These are phyloP conservation scores for Medicago lupulina DNA, from an alignment of 306 rosid genomes.

Conservation along the genomic window DNA sequence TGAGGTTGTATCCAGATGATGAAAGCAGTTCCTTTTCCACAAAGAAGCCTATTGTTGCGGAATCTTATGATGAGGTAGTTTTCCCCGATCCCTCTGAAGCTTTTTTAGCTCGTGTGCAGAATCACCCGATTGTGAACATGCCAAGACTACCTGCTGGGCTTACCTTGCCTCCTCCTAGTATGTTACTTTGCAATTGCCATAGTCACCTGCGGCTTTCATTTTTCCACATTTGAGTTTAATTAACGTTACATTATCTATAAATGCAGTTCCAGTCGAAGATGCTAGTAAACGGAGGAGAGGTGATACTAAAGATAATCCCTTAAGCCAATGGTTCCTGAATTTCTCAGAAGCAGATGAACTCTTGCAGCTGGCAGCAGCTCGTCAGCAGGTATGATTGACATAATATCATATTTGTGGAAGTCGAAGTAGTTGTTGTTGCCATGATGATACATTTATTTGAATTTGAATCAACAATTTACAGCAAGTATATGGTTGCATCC, in stretches of 20 bases:
- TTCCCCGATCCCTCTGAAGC: slow-evolving; percentile 79
- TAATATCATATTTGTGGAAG: slow-evolving; percentile 36
- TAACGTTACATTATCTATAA: slow-evolving; percentile 2
- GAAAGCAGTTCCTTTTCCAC: slow-evolving; percentile 77
- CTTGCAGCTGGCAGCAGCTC: slow-evolving; percentile 84
- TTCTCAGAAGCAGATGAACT: slow-evolving; percentile 91
- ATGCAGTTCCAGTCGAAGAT: slow-evolving; percentile 71
- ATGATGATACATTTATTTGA: slow-evolving; percentile 29
- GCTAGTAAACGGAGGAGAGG: slow-evolving; percentile 69
- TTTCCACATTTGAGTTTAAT: slow-evolving; percentile 36
- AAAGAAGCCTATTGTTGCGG: slow-evolving; percentile 80
- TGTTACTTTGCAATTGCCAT: slow-evolving; percentile 34
- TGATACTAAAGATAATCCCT: slow-evolving; percentile 73
- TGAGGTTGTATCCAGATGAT: slow-evolving; percentile 84
- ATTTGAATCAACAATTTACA: slow-evolving; percentile 33
- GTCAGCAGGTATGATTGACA: slow-evolving; percentile 65
- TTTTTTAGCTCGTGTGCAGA: slow-evolving; percentile 67
- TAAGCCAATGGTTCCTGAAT: slow-evolving; percentile 72
- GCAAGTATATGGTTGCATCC: slow-evolving; percentile 22
- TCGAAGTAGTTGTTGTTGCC: slow-evolving; percentile 27
- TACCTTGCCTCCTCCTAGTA: slow-evolving; percentile 72
- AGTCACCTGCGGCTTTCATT: slow-evolving; percentile 34
- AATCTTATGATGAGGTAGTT: slow-evolving; percentile 72
- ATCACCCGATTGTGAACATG: slow-evolving; percentile 57
- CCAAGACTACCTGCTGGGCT: slow-evolving; percentile 71